These are phyloP conservation scores for Hanseniaspora osmophila DNA, from an alignment of 805 yeast species.

Conservation along the genomic window DNA sequence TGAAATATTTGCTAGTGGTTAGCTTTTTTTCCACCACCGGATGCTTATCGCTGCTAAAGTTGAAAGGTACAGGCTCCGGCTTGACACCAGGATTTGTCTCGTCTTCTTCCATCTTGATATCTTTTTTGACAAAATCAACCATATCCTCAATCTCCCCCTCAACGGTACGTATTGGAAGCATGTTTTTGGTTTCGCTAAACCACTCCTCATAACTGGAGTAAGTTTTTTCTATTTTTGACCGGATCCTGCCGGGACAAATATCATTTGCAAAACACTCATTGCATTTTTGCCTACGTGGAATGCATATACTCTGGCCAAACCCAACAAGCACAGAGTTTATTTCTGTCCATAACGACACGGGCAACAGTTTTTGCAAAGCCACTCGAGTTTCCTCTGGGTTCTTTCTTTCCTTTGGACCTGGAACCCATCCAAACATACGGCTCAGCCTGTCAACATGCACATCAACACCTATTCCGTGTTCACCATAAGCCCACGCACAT, in stretches of 20 bases:
- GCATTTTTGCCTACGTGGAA: slow-evolving; percentile 56
- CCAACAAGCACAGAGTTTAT: slow-evolving; percentile 82
- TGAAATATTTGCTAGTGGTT: background rate
- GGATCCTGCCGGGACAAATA: slow-evolving; percentile 40
- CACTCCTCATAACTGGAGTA: background rate
- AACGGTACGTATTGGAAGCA: background rate
- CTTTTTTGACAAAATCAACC: background rate
- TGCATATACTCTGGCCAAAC: slow-evolving; percentile 81
- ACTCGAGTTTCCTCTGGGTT: slow-evolving; percentile 68
- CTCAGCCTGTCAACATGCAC: slow-evolving; percentile 77
- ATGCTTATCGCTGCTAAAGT: background rate
- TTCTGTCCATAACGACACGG: slow-evolving; percentile 62
- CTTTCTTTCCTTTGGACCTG: slow-evolving; percentile 23
- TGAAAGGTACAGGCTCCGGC: background rate
- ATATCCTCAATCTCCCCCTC: background rate
- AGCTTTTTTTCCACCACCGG: background rate
- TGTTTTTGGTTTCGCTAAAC: background rate
- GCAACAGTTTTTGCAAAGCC: slow-evolving; percentile 61
- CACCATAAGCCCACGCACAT: slow-evolving; percentile 60
- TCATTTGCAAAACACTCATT: slow-evolving; percentile 49
- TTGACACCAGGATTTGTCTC: background rate
- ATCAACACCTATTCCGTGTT: slow-evolving; percentile 84
- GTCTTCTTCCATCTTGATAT: background rate
- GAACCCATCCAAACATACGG: slow-evolving; percentile 69
- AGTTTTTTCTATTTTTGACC: background rate